Evolutionary conservation across 257 asterid genomes (phyloP), one percentile per base, ranked within the genome.

Genomic region (Orobanche coerulescens): DNA sequence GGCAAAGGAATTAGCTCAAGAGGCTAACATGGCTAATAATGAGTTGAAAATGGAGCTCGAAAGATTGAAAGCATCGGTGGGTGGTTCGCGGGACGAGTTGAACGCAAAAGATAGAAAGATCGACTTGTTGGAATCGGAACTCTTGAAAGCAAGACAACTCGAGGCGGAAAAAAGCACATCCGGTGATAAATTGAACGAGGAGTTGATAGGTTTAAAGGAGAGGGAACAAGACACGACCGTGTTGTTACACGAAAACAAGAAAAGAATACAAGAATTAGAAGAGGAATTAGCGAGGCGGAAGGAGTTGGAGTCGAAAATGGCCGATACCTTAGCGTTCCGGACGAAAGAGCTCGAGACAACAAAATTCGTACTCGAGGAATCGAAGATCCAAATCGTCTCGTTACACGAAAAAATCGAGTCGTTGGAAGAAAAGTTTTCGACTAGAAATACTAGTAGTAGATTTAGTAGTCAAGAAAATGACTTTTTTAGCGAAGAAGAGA

Each of bases 311-410:
- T 72, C 73, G 0, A 72, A 58, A 64, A 69, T 78, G 77, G 75
- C 75, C 0, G 79, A 76, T 56, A 73, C 77, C 0, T 66, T 85
- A 50, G 77, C 69, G 7, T 40, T 54, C 2, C 75, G 70, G 60
- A 72, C 65, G 1, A 75, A 67, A 16, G 77, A 76, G 65, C 79
- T 84, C 6, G 94, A 81, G 70, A 66, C 61, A 19, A 69, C 72
- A 0, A 73, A 73, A 78, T 64, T 62, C 53, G 84, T 85, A 50
- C 72, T 80, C 2, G 84, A 80, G 56, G 83, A 87, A 68, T 73
- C 91, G 0, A 88, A 77, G 72, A 25, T 48, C 5, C 82, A 85
- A 34, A 69, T 80, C 12, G 63, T 72, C 0, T 64, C 79, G 4
- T 61, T 86, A 4, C 70, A 33, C 1, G 77, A 75, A 24, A 79